phyloP scores from a whole-genome alignment of 75 land plant genomes.

The Picea sitchensis region DNA sequence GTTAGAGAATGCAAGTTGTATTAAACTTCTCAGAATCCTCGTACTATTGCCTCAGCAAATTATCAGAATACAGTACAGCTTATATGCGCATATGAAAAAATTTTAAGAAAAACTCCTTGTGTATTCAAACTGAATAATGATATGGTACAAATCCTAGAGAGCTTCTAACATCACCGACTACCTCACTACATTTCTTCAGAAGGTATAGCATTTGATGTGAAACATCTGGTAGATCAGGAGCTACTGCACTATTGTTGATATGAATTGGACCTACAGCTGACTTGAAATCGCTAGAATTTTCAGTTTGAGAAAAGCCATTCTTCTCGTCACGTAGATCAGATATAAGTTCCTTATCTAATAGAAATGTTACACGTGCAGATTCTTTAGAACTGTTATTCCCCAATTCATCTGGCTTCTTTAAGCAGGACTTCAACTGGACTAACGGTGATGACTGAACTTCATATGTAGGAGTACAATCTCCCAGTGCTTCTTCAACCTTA shows the following conservation, averaged over 20 bases:
- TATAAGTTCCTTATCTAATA: constrained; percentile 22
- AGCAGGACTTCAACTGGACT: constrained; percentile 28
- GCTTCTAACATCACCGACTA: constrained; percentile 36
- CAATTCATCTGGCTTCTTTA: constrained; percentile 35
- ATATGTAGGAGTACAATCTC: neutral
- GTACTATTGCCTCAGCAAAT: neutral
- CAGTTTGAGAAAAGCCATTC: neutral
- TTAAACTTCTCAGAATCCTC: neutral
- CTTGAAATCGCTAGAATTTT: neutral
- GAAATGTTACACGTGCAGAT: constrained; percentile 33
- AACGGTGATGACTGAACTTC: neutral
- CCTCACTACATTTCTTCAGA: constrained; percentile 45
- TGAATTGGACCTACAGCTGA: neutral
- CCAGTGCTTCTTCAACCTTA: constrained; percentile 1
- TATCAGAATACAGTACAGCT: neutral
- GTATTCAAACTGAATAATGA: constrained; percentile 34
- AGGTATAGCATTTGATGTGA: constrained; percentile 52
- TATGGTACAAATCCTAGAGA: constrained; percentile 57
- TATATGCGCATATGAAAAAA: neutral
- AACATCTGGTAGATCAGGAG: constrained; percentile 25
- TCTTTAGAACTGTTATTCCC: constrained; percentile 16
- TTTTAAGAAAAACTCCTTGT: constrained; percentile 4
- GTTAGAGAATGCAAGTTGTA: neutral
- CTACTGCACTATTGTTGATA: neutral
- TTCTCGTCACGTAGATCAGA: neutral